Base-by-base conservation (phyloP, 441 rosid species). In the Arabidopsis lyrata region DNA sequence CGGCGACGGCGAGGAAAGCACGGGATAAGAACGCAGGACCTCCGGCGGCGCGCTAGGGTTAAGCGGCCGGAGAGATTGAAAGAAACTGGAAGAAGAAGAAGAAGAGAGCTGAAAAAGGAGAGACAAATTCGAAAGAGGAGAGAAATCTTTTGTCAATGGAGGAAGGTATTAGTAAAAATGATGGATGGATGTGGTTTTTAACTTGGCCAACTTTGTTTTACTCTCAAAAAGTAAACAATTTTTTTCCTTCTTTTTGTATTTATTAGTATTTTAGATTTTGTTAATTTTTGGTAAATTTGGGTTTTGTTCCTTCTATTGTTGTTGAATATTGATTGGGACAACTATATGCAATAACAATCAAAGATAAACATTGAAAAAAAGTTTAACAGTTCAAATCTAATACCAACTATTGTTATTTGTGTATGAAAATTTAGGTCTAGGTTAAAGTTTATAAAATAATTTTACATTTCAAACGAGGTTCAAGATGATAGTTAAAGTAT, bases 51-150 rank as follows among this genome's bases (percentile, higher is more conserved):
- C 45, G 67, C 44, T 71, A 66, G 70, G 74, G 59, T 54, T 72
- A 59, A 16, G 11, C 20, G 53, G 61, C 20, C 47, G 74, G 79
- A 65, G 66, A 57, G 35, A 69, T 31, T 66, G 66, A 59, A 70
- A 41, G 80, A n/a, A 50, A 9, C 78, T 6, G 50, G 50, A 45
- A 73, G 84, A 68, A 15, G 81, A 50, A 55, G 39, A 73, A 32
- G 36, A 52, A 3, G 1, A 31, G 2, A 44, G 41, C 42, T 12
- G 65, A 53, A 15, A 47, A 16, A 57, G 15, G 32, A 49, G 67
- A 20, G 9, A 29, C 31, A 29, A 56, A 8, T 56, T 55, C 27
- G 63, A 24, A 69, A 58, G 73, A 8, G 57, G 34, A 65, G 53
- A n/a, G 63, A 63, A 39, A 52, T 8, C n/a, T 55, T 57, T 31